phyloP scores from a whole-genome alignment of 192 early-diverging fungal species.

The Phlyctochytrium arcticum region DNA sequence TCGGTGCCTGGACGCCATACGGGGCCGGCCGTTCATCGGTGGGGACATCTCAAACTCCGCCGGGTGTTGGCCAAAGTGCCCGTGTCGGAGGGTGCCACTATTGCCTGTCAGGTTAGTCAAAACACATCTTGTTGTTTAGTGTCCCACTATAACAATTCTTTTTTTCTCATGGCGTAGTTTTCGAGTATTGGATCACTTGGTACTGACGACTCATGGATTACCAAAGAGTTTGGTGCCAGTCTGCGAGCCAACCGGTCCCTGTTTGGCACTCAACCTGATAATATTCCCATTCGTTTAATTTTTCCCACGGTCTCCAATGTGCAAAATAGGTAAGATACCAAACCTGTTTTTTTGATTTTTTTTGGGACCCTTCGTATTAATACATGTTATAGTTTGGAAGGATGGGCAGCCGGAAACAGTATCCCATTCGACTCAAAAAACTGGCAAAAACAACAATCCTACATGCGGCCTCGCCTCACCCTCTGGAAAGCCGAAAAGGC shows the following conservation, averaged over 20 bases:
- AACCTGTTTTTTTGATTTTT: neutral
- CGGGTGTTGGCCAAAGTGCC: conserved; percentile 35
- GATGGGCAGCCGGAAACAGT: conserved; percentile 44
- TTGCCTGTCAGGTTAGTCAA: conserved; percentile 44
- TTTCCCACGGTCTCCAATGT: conserved; percentile 64
- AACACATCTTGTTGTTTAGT: conserved; percentile 1
- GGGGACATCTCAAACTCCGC: conserved; percentile 50
- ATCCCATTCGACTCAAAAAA: conserved; percentile 45
- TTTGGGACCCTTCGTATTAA: neutral
- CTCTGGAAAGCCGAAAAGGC: conserved; percentile 47
- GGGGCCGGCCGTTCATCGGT: conserved; percentile 38
- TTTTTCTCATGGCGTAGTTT: conserved; percentile 31
- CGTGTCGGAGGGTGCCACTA: conserved; percentile 26
- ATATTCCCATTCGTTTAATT: conserved; percentile 36
- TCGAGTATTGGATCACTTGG: conserved; percentile 63
- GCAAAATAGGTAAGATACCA: conserved; percentile 31
- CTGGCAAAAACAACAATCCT: conserved; percentile 50
- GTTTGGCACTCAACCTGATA: neutral
- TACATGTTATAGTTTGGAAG: conserved; percentile 38
- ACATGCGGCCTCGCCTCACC: conserved; percentile 45
- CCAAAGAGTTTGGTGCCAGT: conserved; percentile 45
- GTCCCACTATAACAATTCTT: neutral
- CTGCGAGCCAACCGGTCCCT: conserved; percentile 27
- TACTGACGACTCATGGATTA: conserved; percentile 49
- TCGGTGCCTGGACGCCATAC: conserved; percentile 58